These are phyloP conservation scores for Penicillium alfredii DNA, from an alignment of 495 filamentous ascomycete genomes.

Conservation along the genomic window DNA sequence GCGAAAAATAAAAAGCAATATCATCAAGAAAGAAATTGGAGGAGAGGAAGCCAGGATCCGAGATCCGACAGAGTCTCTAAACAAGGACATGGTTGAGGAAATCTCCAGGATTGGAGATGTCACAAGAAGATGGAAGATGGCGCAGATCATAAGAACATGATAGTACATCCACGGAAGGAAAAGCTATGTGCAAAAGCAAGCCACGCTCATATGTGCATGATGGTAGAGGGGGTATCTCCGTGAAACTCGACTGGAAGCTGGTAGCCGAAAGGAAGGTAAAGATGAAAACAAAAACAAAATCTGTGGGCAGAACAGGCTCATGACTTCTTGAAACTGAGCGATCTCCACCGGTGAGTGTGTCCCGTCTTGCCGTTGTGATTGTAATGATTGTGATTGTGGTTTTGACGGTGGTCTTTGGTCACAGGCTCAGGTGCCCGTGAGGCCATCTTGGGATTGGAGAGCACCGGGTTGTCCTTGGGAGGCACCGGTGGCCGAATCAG, in stretches of 20 bases:
- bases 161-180: conserved; percentile 34
- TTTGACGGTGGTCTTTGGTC: conserved; percentile 6
- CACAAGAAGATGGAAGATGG: conserved; percentile 2
- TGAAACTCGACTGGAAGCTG: conserved; percentile 7
- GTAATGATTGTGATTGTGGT: conserved; percentile 16
- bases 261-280: background rate
- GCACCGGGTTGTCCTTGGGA: conserved; percentile 7
- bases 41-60: conserved; percentile 3
- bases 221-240: conserved; percentile 21
- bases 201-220: conserved; percentile 23
- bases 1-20: conserved; percentile 10
- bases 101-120: conserved; percentile 13
- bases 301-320: conserved; percentile 15
- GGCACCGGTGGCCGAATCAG: conserved; percentile 7
- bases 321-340: conserved; percentile 26
- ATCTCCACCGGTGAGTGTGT: conserved; percentile 22
- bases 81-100: conserved; percentile 16
- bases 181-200: conserved; percentile 32
- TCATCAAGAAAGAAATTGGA: conserved; percentile 8
- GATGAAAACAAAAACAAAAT: conserved; percentile 15
- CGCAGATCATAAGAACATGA: conserved; percentile 24
- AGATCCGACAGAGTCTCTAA: conserved; percentile 16
- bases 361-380: conserved; percentile 10
- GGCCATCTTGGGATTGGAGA: conserved; percentile 13
- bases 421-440: conserved; percentile 10